Conservation (phyloP, 176 grass and related monocot species). For the Zizania latifolia region DNA sequence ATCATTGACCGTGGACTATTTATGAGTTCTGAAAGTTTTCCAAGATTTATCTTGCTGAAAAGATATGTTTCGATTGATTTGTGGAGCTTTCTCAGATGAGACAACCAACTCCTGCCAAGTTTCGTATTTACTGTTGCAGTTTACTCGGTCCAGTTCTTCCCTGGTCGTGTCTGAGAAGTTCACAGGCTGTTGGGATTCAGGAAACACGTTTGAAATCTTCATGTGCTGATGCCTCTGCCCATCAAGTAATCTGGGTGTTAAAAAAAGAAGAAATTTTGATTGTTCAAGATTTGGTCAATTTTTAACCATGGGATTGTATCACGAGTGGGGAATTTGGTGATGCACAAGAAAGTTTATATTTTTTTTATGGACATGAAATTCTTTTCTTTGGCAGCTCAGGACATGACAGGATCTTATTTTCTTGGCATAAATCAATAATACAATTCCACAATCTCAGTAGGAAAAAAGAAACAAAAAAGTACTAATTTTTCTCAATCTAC, state of each 20-base stretch:
- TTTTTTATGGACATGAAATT: too few relatives aligned
- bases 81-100: slow-evolving; percentile 1
- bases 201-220: slow-evolving; percentile 14
- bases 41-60: slow-evolving; percentile 12
- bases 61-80: neutral
- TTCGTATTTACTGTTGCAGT: slow-evolving; percentile 7
- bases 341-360: neutral
- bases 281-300: neutral
- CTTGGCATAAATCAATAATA: slow-evolving; percentile 32
- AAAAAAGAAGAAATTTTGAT: neutral
- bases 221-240: neutral
- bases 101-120: neutral
- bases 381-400: neutral
- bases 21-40: neutral
- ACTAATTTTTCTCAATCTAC: slow-evolving; percentile 1
- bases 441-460: neutral
- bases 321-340: neutral
- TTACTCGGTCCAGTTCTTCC: neutral
- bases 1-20: slow-evolving; percentile 26
- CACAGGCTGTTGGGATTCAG: slow-evolving; percentile 5
- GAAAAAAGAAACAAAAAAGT: neutral
- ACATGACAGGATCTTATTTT: neutral
- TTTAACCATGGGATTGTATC: neutral
- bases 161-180: slow-evolving; percentile 20
- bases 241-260: neutral